Conservation (phyloP, 148 eudicot species). For the Chenopodium suecicum region DNA sequence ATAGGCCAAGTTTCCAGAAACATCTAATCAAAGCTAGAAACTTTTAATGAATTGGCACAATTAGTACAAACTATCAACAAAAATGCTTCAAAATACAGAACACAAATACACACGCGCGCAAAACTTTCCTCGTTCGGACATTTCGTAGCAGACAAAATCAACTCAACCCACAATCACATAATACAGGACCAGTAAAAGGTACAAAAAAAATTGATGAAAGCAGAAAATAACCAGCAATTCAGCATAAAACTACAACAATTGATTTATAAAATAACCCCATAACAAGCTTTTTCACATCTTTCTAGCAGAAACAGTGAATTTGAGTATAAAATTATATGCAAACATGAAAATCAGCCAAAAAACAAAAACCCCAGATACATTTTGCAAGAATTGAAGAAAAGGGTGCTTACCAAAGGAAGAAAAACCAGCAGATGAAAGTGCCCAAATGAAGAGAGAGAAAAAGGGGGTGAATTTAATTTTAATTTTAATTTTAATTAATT, state of each 20-base stretch:
- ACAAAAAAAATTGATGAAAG: not conserved
- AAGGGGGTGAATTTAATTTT: not conserved
- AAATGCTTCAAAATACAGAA: not conserved
- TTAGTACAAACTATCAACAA: not conserved
- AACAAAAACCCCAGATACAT: not conserved
- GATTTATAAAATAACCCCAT: too few species aligned
- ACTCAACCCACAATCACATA: not conserved
- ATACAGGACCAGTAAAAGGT: too few species aligned
- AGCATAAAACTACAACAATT: too few species aligned
- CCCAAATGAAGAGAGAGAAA: not conserved
- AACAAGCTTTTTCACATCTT: not conserved
- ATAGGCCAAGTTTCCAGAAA: not conserved
- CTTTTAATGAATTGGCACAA: not conserved
- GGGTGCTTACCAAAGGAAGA: slow-evolving; percentile 13
- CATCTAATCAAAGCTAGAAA: not conserved
- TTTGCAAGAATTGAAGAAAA: not conserved
- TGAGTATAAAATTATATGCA: too few species aligned
- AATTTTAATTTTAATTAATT: not conserved
- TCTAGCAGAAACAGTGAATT: not conserved
- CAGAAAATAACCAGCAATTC: not conserved
- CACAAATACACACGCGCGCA: not conserved
- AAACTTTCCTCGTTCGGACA: not conserved
- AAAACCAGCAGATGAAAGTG: not conserved
- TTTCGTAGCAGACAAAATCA: not conserved
- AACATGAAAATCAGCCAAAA: not conserved